phyloP scores from a whole-genome alignment of 768 basidiomycete species.

The Pholiota microspora region DNA sequence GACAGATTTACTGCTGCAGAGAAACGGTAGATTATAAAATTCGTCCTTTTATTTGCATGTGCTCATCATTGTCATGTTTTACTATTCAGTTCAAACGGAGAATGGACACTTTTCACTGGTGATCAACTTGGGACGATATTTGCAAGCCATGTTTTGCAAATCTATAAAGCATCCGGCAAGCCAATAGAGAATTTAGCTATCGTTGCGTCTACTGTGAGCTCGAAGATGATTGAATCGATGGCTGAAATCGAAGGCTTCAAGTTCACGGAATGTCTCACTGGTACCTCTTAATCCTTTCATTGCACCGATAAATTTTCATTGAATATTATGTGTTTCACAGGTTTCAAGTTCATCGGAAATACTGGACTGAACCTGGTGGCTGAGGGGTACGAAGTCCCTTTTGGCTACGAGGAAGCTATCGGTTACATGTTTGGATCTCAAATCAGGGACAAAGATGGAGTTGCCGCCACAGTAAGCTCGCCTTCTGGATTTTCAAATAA shows the following conservation, averaged over 20 bases:
- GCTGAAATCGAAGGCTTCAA: conserved; percentile 75
- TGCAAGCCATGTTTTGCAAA: conserved; percentile 39
- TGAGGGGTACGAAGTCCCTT: conserved; percentile 70
- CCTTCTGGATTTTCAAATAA: not conserved
- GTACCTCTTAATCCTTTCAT: conserved; percentile 29
- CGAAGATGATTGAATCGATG: conserved; percentile 84
- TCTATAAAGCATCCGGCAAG: conserved; percentile 40
- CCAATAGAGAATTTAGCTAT: conserved; percentile 66
- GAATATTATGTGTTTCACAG: conserved; percentile 36
- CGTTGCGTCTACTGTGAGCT: conserved; percentile 89
- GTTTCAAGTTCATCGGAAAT: conserved; percentile 92
- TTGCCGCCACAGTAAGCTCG: conserved; percentile 66
- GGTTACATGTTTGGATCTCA: conserved; percentile 84
- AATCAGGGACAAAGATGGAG: conserved; percentile 86
- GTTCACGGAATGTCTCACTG: conserved; percentile 84
- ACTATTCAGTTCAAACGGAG: conserved; percentile 39
- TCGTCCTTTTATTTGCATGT: not conserved
- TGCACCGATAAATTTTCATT: conserved; percentile 10
- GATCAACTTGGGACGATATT: conserved; percentile 73
- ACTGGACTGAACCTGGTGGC: conserved; percentile 63
- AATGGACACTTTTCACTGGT: conserved; percentile 76
- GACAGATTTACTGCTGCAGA: conserved; percentile 83
- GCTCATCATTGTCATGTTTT: conserved; percentile 2
- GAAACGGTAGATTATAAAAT: conserved; percentile 44
- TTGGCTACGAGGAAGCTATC: conserved; percentile 92